Percentiles rank a stretch among this genome's conserved stretches.
Evolutionary conservation across 768 basidiomycete genomes (phyloP).

Genomic region (Termitomyces sp.): DNA sequence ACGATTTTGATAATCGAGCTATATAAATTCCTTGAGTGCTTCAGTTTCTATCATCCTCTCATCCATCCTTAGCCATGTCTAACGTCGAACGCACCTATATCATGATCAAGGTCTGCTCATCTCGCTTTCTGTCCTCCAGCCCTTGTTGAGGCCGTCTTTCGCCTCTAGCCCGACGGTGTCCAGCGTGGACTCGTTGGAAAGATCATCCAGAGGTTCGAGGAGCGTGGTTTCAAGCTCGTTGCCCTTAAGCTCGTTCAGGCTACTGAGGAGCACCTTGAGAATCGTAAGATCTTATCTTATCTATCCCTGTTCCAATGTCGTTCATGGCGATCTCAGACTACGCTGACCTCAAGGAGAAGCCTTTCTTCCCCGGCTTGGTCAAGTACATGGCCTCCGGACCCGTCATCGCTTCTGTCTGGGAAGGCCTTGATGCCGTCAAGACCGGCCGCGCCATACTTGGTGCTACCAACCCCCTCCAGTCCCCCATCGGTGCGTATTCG

Average conservation of each 20-base stretch:
- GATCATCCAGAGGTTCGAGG: constrained; percentile 95
- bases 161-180: constrained; percentile 90
- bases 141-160: constrained; percentile 10
- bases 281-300: constrained; percentile 47
- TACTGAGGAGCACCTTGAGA: constrained; percentile 80
- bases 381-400: constrained; percentile 96
- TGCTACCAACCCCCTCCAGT: constrained; percentile 92
- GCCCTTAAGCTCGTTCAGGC: constrained; percentile 90
- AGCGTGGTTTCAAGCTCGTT: constrained; percentile 95
- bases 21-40: constrained; percentile 10
- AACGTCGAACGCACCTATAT: constrained; percentile 90
- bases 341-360: constrained; percentile 88
- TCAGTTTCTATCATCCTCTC: constrained; percentile 18
- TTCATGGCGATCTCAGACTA: constrained; percentile 61
- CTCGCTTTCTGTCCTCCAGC: not conserved
- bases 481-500: constrained; percentile 63
- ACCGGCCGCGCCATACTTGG: constrained; percentile 96
- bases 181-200: constrained; percentile 93
- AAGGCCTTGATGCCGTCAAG: constrained; percentile 92
- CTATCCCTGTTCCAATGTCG: constrained; percentile 4
- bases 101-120: constrained; percentile 86
- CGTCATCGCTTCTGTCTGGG: constrained; percentile 93
- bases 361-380: constrained; percentile 96
- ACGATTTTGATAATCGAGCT: constrained; percentile 25
- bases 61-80: constrained; percentile 49